Evolutionary conservation across 306 rosid genomes (phyloP), one percentile per base, ranked within the genome.

Genomic region (Fragaria vesca): DNA sequence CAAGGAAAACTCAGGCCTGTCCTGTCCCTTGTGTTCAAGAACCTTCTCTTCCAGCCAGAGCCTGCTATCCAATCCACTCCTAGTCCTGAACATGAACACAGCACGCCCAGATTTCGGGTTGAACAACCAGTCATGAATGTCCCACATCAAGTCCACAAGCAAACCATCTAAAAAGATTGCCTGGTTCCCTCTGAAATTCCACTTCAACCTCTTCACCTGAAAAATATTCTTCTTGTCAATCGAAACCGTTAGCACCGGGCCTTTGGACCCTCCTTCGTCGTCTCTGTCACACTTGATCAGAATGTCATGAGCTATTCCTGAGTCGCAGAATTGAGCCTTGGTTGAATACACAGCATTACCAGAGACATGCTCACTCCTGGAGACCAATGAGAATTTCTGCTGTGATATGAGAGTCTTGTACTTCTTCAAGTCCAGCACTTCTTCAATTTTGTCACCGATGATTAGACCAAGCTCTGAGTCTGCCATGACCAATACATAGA

Each of bases 161-260:
- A 91, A 81, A 28, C 98, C 99, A 69, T 96, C 96, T 21, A 93
- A 81, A 67, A 96, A 96, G 3, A 93, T 84, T 2, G 94, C 86
- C 46, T 91, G 97, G 76, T 96, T 96, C 77, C 99, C 99, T 20
- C 99, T 87, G 79, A 96, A 96, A 80, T 96, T 96, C 99, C 97
- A 93, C 82, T 81, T 86, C 80, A 93, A 76, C 75, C 94, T 86
- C 83, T 83, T 91, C 65, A 89, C 97, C 79, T 93, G 74, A 15
- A 96, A 93, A 13, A 91, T 63, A 18, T 36, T 84, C 81, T 86
- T 91, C 81, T 84, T 84, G 55, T 96, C 97, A 45, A 96, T 74
- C 21, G 76, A 85, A 71, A 96, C 90, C 4, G 62, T 79, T 47
- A 96, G 70, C 4, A 78, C 87, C 10, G 79, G 84, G 36, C 80